Conservation (phyloP, 2,329 filamentous ascomycete genomes). For the Aspergillus fijiensis region DNA sequence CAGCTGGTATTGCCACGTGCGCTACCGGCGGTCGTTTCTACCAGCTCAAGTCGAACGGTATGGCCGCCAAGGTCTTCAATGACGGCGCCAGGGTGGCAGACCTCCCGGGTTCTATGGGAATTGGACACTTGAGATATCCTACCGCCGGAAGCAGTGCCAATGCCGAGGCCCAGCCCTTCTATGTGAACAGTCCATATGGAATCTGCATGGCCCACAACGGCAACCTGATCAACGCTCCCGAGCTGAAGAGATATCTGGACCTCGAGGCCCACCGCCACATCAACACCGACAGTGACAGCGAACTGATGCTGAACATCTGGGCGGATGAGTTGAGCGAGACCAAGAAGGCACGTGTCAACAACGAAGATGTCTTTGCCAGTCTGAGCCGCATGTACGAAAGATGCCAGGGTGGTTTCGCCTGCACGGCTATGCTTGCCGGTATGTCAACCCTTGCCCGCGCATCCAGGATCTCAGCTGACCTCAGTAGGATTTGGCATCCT, state of each 20-base stretch:
- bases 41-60: conserved; percentile 86
- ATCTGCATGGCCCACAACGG: conserved; percentile 83
- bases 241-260: conserved; percentile 70
- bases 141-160: conserved; percentile 82
- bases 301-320: conserved; percentile 85
- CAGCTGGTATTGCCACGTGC: conserved; percentile 77
- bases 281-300: conserved; percentile 87
- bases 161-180: conserved; percentile 88
- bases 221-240: conserved; percentile 77
- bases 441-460: conserved; percentile 17
- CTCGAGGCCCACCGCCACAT: conserved; percentile 78
- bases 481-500: conserved; percentile 69
- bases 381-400: conserved; percentile 70
- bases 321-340: conserved; percentile 78
- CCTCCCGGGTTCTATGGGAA: conserved; percentile 80
- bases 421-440: conserved; percentile 77
- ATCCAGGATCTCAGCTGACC: conserved; percentile 14
- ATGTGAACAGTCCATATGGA: conserved; percentile 83
- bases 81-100: conserved; percentile 72
- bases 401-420: conserved; percentile 75
- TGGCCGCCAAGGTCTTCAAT: conserved; percentile 81
- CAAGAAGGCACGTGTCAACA: conserved; percentile 76
- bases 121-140: conserved; percentile 84
- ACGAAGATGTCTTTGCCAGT: conserved; percentile 72
- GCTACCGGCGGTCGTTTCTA: conserved; percentile 75